Conservation (phyloP, 345 rosid genomes). For the Syzygium aromaticum region DNA sequence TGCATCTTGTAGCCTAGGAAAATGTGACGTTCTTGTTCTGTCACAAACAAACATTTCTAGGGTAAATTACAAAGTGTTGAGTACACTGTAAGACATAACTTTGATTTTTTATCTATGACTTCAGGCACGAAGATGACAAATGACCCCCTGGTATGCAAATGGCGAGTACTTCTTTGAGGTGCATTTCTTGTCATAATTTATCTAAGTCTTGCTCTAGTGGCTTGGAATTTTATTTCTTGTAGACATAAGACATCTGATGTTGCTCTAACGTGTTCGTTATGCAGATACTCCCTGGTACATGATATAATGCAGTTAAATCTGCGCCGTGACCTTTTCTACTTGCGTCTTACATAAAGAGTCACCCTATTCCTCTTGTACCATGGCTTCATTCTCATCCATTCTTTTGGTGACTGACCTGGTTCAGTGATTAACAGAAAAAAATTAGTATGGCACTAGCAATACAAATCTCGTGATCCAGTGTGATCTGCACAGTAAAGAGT, state of each 20-base stretch:
- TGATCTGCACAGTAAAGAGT: neutral
- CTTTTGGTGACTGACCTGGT: neutral
- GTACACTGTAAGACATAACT: constrained; percentile 1
- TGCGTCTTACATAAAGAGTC: neutral
- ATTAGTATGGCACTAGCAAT: neutral
- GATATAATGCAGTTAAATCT: neutral
- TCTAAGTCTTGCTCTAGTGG: neutral
- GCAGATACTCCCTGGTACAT: neutral
- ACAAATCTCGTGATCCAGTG: neutral
- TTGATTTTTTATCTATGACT: constrained; percentile 5
- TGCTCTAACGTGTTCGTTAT: neutral
- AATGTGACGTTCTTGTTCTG: neutral
- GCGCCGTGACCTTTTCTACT: neutral
- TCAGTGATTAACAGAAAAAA: neutral
- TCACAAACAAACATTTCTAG: constrained; percentile 5
- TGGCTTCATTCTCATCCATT: neutral
- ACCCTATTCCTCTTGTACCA: neutral
- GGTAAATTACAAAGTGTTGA: constrained; percentile 17
- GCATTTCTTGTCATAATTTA: neutral
- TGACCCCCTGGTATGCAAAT: constrained; percentile 1
- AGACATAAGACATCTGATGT: neutral
- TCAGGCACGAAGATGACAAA: neutral
- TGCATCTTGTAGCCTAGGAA: neutral
- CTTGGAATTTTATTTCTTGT: neutral
- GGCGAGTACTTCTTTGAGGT: neutral